Evolutionary conservation across 2,329 filamentous ascomycete species (phyloP), one percentile per base, ranked within the genome.

Genomic region (Alternaria ethzedia): DNA sequence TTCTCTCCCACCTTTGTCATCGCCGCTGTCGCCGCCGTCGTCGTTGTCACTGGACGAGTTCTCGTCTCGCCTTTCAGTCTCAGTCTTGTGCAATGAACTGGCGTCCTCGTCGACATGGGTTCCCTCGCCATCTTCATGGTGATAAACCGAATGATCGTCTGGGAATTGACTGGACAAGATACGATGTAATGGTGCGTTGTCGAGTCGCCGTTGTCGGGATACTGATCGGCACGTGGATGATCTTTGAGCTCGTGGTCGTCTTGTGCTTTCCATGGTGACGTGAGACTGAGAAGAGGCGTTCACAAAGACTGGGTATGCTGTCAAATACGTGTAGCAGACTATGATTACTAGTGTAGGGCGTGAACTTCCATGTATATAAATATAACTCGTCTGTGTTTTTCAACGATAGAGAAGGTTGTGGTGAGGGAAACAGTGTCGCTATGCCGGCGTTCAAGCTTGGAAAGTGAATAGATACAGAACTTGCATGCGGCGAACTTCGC

Each of bases 71-170:
- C 70, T 65, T 54, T 77, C 62, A 3, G 68, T 77, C 54, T 76
- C 74, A 2, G 72, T 74, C 36, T 71, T 70, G 49, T 74, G 67
- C 3, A 74, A 28, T 9, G 75, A 76, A 11, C 44, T 50, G 13
- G 70, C 58, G 49, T 74, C 68, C 25, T 30, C 28, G n/a, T 73
- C 55, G 9, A 77, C 61, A 61, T 72, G 65, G 12, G 69, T 30
- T 2, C 70, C 71, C 45, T 77, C 72, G 7, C 71, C 74, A 41
- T 74, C 71, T 51, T 78, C 72, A 54, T 75, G 73, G 55, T 79
- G 73, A 41, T 79, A 78, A 2, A 78, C 74, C 8, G 73, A 78
- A 41, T 76, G 72, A 64, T 80, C 76, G 61, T 79, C 76, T 12
- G 76, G 70, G 23, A 77, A 75, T 51, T 77, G 72, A 11, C 58